phyloP scores from a whole-genome alignment of 345 rosid species.

The Luvunga scandens region DNA sequence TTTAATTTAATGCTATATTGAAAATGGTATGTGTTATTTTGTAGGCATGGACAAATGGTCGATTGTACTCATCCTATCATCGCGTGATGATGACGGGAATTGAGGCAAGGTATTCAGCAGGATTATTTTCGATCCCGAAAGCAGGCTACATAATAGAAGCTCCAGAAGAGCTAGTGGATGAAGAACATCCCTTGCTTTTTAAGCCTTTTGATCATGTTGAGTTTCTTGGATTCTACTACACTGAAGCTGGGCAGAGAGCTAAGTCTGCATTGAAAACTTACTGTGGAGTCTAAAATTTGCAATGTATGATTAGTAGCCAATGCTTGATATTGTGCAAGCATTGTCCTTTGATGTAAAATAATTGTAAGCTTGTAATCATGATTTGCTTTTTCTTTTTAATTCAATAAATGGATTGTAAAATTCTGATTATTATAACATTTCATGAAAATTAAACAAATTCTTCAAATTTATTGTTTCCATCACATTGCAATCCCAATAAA shows the following conservation, averaged over 20 bases:
- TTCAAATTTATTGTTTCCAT: too few relatives aligned
- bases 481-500: too few relatives aligned
- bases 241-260: slow-evolving; percentile 41
- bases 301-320: background rate
- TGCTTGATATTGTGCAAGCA: background rate
- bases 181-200: slow-evolving; percentile 48
- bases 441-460: too few relatives aligned
- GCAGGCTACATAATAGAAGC: slow-evolving; percentile 39
- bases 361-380: too few relatives aligned
- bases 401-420: too few relatives aligned
- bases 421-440: too few relatives aligned
- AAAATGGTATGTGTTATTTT: background rate
- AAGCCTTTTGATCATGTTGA: slow-evolving; percentile 58
- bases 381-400: too few relatives aligned
- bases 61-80: slow-evolving; percentile 55
- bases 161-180: slow-evolving; percentile 55
- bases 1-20: background rate
- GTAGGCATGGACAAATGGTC: slow-evolving; percentile 70
- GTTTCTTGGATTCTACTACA: slow-evolving; percentile 40
- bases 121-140: slow-evolving; percentile 56
- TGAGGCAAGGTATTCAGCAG: slow-evolving; percentile 50
- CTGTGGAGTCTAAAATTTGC: slow-evolving; percentile 22
- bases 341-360: background rate
- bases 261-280: slow-evolving; percentile 40
- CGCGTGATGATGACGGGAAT: slow-evolving; percentile 72